Percentiles rank a stretch among this genome's conserved stretches.
These are phyloP conservation scores for Phytophthora rubi DNA, from an alignment of 352 stramenopile species.

Conservation along the genomic window DNA sequence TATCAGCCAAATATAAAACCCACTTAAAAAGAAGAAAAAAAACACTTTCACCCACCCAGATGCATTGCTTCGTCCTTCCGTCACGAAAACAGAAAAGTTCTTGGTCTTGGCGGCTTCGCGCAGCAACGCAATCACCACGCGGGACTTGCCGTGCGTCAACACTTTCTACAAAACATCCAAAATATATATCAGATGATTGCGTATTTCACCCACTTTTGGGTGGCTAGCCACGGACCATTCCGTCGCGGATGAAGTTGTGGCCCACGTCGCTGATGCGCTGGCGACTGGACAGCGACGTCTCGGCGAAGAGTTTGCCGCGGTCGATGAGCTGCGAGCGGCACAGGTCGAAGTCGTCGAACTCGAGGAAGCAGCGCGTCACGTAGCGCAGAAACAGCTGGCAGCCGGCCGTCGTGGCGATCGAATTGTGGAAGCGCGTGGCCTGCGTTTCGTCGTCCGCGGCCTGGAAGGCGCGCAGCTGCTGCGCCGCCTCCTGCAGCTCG, in stretches of 20 bases:
- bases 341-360: slow-evolving; percentile 93
- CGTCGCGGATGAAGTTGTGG: slow-evolving; percentile 95
- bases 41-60: slow-evolving; percentile 67
- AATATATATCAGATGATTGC: background rate
- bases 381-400: slow-evolving; percentile 96
- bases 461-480: slow-evolving; percentile 70
- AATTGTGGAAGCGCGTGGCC: slow-evolving; percentile 72
- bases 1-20: slow-evolving; percentile 11
- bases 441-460: slow-evolving; percentile 44
- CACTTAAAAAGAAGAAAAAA: background rate
- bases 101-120: slow-evolving; percentile 91
- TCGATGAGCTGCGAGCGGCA: slow-evolving; percentile 93
- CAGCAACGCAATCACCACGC: slow-evolving; percentile 93
- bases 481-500: slow-evolving; percentile 89
- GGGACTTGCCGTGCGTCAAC: slow-evolving; percentile 93
- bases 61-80: slow-evolving; percentile 92
- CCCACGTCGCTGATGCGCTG: slow-evolving; percentile 94
- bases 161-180: slow-evolving; percentile 62
- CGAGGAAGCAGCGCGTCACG: slow-evolving; percentile 91
- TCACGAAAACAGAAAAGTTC: slow-evolving; percentile 94
- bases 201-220: no score
- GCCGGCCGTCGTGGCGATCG: slow-evolving; percentile 90
- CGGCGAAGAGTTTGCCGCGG: slow-evolving; percentile 92
- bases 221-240: slow-evolving; percentile 59
- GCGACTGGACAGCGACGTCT: slow-evolving; percentile 91